These are phyloP conservation scores for Cryptococcus wingfieldii DNA, from an alignment of 1,284 basidiomycete species.

Conservation along the genomic window DNA sequence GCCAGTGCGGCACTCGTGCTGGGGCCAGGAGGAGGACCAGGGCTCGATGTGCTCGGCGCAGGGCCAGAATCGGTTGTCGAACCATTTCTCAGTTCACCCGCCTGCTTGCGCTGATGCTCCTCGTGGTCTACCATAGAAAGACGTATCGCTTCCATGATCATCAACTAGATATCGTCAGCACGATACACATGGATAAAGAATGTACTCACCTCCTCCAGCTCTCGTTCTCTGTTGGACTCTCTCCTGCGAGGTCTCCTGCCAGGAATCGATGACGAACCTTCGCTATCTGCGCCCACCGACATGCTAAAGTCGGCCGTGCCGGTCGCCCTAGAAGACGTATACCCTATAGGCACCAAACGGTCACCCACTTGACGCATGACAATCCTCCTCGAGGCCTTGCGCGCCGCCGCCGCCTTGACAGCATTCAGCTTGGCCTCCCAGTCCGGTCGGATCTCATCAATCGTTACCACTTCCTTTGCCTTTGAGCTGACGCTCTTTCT, in stretches of 20 bases:
- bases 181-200: not conserved
- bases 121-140: constrained; percentile 85
- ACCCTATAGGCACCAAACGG: constrained; percentile 90
- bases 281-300: constrained; percentile 19
- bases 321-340: constrained; percentile 57
- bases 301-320: constrained; percentile 46
- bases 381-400: constrained; percentile 89
- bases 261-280: constrained; percentile 6
- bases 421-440: constrained; percentile 90
- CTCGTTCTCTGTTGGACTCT: constrained; percentile 59
- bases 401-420: constrained; percentile 77
- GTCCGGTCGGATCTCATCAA: constrained; percentile 87
- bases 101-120: constrained; percentile 49
- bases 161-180: constrained; percentile 58
- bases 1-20: not conserved
- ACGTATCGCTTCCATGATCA: constrained; percentile 99
- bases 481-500: constrained; percentile 52
- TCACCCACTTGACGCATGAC: constrained; percentile 99
- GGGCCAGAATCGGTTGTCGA: not conserved
- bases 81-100: constrained; percentile 17
- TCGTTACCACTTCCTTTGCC: constrained; percentile 75
- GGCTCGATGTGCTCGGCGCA: not conserved
- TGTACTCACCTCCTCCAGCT: constrained; percentile 75
- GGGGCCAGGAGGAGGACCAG: constrained; percentile 1
- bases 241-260: constrained; percentile 21